These are phyloP conservation scores for Camillea tinctor DNA, from an alignment of 2,329 filamentous ascomycete species.

Conservation along the genomic window DNA sequence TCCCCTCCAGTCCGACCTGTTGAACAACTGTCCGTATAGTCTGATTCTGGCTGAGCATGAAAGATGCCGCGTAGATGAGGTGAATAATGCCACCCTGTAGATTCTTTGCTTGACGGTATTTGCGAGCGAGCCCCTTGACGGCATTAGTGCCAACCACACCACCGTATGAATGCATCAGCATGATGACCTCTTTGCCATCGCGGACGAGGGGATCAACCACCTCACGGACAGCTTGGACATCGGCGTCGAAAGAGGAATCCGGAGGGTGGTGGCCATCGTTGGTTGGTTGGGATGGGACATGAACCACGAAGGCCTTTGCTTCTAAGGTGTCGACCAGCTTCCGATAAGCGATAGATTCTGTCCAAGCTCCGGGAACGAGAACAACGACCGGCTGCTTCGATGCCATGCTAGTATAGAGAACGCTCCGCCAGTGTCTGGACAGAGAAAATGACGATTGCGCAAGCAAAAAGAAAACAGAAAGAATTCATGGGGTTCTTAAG, in stretches of 20 bases:
- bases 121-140: slow-evolving; percentile 35
- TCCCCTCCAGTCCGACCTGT: background rate
- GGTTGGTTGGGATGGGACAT: slow-evolving; percentile 2
- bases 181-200: slow-evolving; percentile 39
- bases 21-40: slow-evolving; percentile 16
- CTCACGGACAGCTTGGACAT: slow-evolving; percentile 33
- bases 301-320: slow-evolving; percentile 2
- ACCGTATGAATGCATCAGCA: slow-evolving; percentile 44
- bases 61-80: slow-evolving; percentile 36
- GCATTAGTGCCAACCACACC: slow-evolving; percentile 40
- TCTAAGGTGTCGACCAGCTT: slow-evolving; percentile 3
- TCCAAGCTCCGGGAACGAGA: background rate
- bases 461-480: background rate
- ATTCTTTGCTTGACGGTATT: slow-evolving; percentile 31
- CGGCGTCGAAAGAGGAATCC: slow-evolving; percentile 14
- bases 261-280: slow-evolving; percentile 9
- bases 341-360: background rate
- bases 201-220: slow-evolving; percentile 31
- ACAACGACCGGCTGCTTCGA: background rate
- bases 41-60: slow-evolving; percentile 30
- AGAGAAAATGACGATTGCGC: too few species aligned
- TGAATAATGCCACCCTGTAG: slow-evolving; percentile 38
- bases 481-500: too few species aligned
- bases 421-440: too few species aligned
- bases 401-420: background rate